Evolutionary conservation across 1,284 basidiomycete genomes (phyloP).

Genomic region (Grifola frondosa): DNA sequence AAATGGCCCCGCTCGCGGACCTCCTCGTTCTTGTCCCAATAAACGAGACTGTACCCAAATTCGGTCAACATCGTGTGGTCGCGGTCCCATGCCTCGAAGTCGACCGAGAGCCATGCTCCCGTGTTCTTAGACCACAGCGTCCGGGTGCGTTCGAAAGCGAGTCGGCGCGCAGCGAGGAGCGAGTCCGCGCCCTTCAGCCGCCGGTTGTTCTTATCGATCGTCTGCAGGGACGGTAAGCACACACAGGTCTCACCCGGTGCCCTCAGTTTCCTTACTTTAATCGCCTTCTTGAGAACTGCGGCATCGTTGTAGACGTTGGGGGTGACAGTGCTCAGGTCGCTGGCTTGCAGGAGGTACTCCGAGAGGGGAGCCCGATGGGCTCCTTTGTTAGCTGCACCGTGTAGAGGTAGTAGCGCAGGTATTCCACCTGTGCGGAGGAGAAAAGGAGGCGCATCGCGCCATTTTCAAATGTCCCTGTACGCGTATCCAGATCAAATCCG

Average conservation of each 20-base stretch:
- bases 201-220: conserved; percentile 77
- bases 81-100: conserved; percentile 79
- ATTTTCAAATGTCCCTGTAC: conserved; percentile 56
- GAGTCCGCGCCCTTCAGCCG: conserved; percentile 58
- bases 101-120: conserved; percentile 72
- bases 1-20: conserved; percentile 56
- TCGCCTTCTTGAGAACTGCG: conserved; percentile 51
- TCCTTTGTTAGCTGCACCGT: conserved; percentile 66
- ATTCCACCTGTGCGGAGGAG: conserved; percentile 82
- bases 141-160: conserved; percentile 67
- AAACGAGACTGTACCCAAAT: conserved; percentile 66
- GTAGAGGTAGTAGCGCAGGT: conserved; percentile 81
- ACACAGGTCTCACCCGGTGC: conserved; percentile 1
- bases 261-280: conserved; percentile 47
- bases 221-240: conserved; percentile 36
- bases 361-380: conserved; percentile 68
- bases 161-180: conserved; percentile 52
- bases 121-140: conserved; percentile 56
- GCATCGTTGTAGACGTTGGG: conserved; percentile 57
- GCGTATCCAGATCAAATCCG: background rate
- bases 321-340: conserved; percentile 53
- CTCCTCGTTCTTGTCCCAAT: conserved; percentile 52
- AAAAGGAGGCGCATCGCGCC: conserved; percentile 75
- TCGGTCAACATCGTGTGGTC: conserved; percentile 73
- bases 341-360: conserved; percentile 61